Conservation (phyloP, 176 grass and related monocot genomes). For the Microstegium vimineum region DNA sequence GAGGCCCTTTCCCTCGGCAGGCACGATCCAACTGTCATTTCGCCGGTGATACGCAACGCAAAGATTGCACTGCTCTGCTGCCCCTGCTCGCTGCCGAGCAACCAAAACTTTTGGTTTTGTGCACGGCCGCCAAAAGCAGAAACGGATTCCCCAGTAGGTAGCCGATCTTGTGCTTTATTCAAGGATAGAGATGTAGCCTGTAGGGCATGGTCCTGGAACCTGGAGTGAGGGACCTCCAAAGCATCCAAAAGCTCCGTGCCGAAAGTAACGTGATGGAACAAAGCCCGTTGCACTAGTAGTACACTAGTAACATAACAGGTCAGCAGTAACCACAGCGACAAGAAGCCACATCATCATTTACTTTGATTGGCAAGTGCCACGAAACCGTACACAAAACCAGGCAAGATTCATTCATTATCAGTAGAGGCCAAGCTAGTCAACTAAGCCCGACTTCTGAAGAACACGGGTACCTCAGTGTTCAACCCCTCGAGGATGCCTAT, state of each 20-base stretch:
- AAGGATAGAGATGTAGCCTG: background rate
- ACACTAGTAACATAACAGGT: background rate
- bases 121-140: conserved; percentile 32
- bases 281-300: background rate
- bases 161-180: conserved; percentile 32
- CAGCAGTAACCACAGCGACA: background rate
- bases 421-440: conserved; percentile 27
- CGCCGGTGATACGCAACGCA: conserved; percentile 2
- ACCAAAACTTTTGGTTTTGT: conserved; percentile 4
- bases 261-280: conserved; percentile 40
- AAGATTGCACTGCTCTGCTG: background rate
- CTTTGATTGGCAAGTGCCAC: background rate
- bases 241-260: conserved; percentile 32
- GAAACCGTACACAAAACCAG: conserved; percentile 13
- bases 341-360: background rate
- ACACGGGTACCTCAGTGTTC: conserved; percentile 21
- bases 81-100: conserved; percentile 15
- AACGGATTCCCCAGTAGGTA: conserved; percentile 27
- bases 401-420: conserved; percentile 22
- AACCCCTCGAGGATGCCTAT: conserved; percentile 18
- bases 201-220: conserved; percentile 13
- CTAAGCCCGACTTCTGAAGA: conserved; percentile 22
- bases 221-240: conserved; percentile 3
- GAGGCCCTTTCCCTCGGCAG: background rate
- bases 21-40: conserved; percentile 26